A percentile compares a stretch with the other conserved stretches of the same genome.
Evolutionary conservation across 2,329 filamentous ascomycete genomes (phyloP).

Genomic region (Colletotrichum falcatum): DNA sequence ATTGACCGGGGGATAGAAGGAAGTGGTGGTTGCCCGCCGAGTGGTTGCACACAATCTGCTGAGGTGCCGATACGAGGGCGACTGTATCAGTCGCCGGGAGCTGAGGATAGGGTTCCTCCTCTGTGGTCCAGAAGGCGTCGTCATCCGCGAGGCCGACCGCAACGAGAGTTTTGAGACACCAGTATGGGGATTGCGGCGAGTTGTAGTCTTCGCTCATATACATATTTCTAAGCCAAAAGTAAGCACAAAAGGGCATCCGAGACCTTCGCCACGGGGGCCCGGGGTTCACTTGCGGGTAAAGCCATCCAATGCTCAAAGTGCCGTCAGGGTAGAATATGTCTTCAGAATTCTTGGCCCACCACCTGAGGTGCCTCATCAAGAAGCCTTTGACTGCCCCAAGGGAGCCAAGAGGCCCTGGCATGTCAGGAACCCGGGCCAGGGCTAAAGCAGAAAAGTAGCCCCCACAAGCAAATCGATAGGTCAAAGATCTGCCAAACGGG

Average conservation of each 20-base stretch:
- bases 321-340: constrained; percentile 63
- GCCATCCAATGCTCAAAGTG: constrained; percentile 59
- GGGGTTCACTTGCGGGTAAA: constrained; percentile 46
- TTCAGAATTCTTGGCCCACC: constrained; percentile 57
- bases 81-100: not conserved
- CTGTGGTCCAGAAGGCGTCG: constrained; percentile 59
- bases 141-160: constrained; percentile 51
- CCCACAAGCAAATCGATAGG: constrained; percentile 63
- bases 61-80: constrained; percentile 45
- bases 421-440: constrained; percentile 53
- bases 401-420: constrained; percentile 53
- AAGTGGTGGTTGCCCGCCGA: constrained; percentile 54
- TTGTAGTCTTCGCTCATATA: constrained; percentile 69
- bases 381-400: constrained; percentile 60
- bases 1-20: constrained; percentile 55
- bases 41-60: constrained; percentile 59
- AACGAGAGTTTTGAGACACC: constrained; percentile 64
- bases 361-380: constrained; percentile 61
- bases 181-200: constrained; percentile 67
- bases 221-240: constrained; percentile 54
- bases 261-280: not conserved
- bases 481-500: constrained; percentile 63
- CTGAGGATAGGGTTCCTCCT: constrained; percentile 50
- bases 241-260: too few relatives aligned
- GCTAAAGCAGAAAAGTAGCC: constrained; percentile 61